These are phyloP conservation scores for Marasmius tenuissimus DNA, from an alignment of 1,284 basidiomycete species.

Conservation along the genomic window DNA sequence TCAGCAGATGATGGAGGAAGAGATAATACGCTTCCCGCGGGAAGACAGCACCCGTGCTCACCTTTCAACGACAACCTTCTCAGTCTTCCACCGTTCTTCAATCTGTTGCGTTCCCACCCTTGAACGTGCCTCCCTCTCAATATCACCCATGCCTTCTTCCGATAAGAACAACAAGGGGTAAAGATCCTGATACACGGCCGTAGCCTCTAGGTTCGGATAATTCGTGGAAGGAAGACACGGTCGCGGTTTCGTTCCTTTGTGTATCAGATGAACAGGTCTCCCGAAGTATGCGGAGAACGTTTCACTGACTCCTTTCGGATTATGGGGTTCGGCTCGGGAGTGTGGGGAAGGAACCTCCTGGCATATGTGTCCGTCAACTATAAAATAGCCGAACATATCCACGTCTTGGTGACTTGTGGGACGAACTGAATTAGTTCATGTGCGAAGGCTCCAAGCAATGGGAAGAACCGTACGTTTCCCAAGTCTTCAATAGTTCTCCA, in stretches of 20 bases:
- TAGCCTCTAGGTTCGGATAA: background rate
- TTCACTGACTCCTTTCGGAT: background rate
- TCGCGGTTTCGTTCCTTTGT: background rate
- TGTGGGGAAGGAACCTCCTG: background rate
- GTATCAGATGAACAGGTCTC: constrained; percentile 1
- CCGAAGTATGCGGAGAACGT: constrained; percentile 1
- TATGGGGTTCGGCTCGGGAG: background rate
- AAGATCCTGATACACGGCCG: background rate
- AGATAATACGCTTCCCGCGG: no score
- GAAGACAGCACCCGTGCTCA: background rate
- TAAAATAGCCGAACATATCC: background rate
- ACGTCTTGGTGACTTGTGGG: background rate
- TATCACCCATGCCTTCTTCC: background rate
- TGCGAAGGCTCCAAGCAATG: background rate
- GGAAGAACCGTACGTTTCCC: background rate
- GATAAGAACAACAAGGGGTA: background rate
- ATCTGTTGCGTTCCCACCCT: background rate
- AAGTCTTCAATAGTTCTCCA: background rate
- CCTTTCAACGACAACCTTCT: constrained; percentile 1
- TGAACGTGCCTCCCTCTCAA: background rate
- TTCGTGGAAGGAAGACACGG: constrained; percentile 1
- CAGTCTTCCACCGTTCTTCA: background rate
- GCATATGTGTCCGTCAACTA: background rate
- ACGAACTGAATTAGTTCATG: background rate
- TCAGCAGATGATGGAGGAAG: background rate